These are phyloP conservation scores for Globisporangium carolinianum DNA, from an alignment of 352 stramenopile genomes.

Conservation along the genomic window DNA sequence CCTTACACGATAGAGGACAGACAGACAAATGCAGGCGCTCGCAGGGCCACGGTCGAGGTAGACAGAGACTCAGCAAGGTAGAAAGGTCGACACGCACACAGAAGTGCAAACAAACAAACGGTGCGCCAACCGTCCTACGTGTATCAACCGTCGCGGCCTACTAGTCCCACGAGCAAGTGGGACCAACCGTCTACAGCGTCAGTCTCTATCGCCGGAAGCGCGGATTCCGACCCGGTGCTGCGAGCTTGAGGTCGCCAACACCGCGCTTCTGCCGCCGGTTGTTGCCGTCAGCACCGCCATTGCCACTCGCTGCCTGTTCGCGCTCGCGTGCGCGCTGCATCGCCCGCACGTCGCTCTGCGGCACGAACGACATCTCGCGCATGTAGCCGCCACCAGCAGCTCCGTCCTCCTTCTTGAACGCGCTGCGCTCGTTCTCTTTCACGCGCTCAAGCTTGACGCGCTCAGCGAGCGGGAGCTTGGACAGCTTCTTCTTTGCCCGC, in stretches of 20 bases:
- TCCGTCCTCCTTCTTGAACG: conserved; percentile 82
- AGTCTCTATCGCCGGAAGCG: conserved; percentile 51
- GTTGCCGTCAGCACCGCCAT: conserved; percentile 15
- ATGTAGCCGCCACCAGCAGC: conserved; percentile 57
- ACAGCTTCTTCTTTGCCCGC: conserved; percentile 72
- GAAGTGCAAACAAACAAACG: too few relatives aligned
- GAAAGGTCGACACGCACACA: too few relatives aligned
- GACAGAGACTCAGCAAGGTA: too few relatives aligned
- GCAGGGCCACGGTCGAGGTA: too few relatives aligned
- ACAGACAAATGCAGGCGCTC: too few relatives aligned
- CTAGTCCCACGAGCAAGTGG: background rate
- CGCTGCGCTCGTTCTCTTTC: conserved; percentile 67
- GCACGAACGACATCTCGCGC: conserved; percentile 78
- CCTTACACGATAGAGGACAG: too few relatives aligned
- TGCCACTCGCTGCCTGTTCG: conserved; percentile 14
- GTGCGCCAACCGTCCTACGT: too few relatives aligned
- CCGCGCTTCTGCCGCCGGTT: conserved; percentile 69
- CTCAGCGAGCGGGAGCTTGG: conserved; percentile 75
- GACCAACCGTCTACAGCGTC: background rate
- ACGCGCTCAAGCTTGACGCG: conserved; percentile 64
- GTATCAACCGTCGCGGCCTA: too few relatives aligned
- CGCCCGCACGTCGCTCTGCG: conserved; percentile 48
- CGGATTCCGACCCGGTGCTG: conserved; percentile 34
- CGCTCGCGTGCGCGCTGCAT: conserved; percentile 40
- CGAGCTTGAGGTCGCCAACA: conserved; percentile 66